These are phyloP conservation scores for Cytospora schulzeri DNA, from an alignment of 2,329 filamentous ascomycete species.

Conservation along the genomic window DNA sequence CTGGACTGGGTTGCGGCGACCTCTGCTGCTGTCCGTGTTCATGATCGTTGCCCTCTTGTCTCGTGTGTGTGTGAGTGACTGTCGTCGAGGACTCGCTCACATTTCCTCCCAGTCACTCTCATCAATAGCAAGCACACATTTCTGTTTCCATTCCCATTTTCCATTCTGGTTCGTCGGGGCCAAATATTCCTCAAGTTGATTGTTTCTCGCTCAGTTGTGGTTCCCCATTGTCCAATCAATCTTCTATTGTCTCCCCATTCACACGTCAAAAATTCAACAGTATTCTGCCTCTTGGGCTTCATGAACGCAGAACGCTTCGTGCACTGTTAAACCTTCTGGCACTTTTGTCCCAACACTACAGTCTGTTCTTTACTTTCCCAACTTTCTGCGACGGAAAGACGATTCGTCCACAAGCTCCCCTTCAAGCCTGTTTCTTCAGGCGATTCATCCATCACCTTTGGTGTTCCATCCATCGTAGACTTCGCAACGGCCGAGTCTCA, in stretches of 20 bases:
- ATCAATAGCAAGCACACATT: neutral
- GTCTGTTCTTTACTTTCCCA: neutral
- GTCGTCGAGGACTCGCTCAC: neutral
- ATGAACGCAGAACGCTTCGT: neutral
- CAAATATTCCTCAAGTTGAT: neutral
- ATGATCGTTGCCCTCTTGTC: neutral
- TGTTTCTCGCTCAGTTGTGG: neutral
- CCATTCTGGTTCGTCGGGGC: neutral
- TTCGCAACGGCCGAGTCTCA: neutral
- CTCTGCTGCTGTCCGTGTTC: neutral
- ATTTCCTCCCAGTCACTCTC: neutral
- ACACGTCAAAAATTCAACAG: neutral
- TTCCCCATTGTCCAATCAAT: neutral
- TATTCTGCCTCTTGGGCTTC: neutral
- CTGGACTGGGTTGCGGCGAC: neutral
- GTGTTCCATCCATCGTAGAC: neutral
- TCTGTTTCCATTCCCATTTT: no score
- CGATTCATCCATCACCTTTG: neutral
- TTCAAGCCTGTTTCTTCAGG: neutral
- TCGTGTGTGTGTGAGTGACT: neutral
- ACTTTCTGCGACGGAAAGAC: neutral
- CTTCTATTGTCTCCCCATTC: neutral
- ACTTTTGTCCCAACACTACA: neutral
- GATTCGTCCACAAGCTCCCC: neutral
- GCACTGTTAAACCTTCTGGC: neutral